Evolutionary conservation across 768 basidiomycete genomes (phyloP).

Genomic region (Macrolepiota dolichaula): DNA sequence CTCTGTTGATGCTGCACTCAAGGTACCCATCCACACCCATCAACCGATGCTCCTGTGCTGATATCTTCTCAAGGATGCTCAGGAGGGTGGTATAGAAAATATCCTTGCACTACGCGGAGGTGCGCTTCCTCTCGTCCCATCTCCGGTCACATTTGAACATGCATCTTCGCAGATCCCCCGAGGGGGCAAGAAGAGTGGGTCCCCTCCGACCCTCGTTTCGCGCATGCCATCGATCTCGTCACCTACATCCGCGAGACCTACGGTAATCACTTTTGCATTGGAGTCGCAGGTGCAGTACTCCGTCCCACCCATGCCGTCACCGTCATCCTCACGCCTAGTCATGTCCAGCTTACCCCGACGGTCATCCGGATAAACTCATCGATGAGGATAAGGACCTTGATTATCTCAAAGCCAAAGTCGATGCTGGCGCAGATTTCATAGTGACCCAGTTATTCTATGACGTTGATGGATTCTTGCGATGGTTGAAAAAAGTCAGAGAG

Average conservation of each 20-base stretch:
- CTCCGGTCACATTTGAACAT: not conserved
- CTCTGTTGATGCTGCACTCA: constrained; percentile 80
- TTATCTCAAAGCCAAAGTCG: constrained; percentile 80
- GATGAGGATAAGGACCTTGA: constrained; percentile 64
- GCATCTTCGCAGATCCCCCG: constrained; percentile 68
- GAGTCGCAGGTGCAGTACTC: constrained; percentile 72
- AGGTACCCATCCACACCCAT: constrained; percentile 43
- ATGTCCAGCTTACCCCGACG: constrained; percentile 82
- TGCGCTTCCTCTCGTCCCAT: constrained; percentile 25
- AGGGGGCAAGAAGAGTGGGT: constrained; percentile 93
- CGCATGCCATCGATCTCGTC: constrained; percentile 86
- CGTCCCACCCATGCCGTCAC: not conserved
- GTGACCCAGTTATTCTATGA: constrained; percentile 98
- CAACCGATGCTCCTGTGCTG: not conserved
- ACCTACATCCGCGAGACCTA: constrained; percentile 72
- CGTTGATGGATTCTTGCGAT: constrained; percentile 77
- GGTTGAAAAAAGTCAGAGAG: constrained; percentile 69
- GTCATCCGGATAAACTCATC: constrained; percentile 61
- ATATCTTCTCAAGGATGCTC: constrained; percentile 54
- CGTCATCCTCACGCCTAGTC: constrained; percentile 5
- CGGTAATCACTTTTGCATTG: constrained; percentile 80
- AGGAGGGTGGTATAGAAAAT: constrained; percentile 79
- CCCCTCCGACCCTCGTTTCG: constrained; percentile 78
- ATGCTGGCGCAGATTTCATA: constrained; percentile 95
- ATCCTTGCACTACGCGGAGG: constrained; percentile 92